These are phyloP conservation scores for Carex sylvatica DNA, from an alignment of 202 grass and related monocot genomes.

Conservation along the genomic window DNA sequence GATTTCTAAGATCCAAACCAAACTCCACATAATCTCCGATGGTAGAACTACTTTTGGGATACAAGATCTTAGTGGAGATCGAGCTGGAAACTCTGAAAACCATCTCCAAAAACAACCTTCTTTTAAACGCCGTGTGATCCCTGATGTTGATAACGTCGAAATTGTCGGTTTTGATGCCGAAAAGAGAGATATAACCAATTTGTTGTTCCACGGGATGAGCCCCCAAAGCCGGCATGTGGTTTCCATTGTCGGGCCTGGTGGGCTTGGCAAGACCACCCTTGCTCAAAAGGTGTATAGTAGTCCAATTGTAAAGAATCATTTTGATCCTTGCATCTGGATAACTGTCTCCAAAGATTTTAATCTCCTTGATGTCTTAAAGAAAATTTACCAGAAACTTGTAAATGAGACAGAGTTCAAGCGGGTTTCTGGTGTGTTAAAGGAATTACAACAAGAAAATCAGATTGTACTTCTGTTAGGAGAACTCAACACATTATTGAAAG, in stretches of 20 bases:
- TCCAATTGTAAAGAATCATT: background rate
- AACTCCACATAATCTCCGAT: background rate
- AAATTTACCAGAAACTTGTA: constrained; percentile 34
- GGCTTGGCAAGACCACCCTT: background rate
- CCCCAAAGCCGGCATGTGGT: background rate
- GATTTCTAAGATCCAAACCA: constrained; percentile 6
- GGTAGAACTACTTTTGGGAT: constrained; percentile 14
- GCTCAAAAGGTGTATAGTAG: background rate
- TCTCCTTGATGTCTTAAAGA: background rate
- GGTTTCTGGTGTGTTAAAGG: background rate
- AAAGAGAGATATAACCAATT: background rate
- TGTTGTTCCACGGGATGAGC: background rate
- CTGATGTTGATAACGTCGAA: background rate
- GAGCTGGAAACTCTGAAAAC: background rate
- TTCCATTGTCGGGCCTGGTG: background rate
- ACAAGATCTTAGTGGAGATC: background rate
- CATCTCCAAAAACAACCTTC: background rate
- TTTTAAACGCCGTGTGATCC: background rate
- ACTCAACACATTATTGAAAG: constrained; percentile 30
- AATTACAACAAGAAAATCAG: background rate
- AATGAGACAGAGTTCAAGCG: background rate
- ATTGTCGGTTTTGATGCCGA: background rate
- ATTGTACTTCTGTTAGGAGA: background rate
- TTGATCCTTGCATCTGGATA: background rate
- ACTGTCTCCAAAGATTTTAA: background rate